Evolutionary conservation across 2,329 filamentous ascomycete genomes (phyloP).

Genomic region (Bipolaris bicolor): DNA sequence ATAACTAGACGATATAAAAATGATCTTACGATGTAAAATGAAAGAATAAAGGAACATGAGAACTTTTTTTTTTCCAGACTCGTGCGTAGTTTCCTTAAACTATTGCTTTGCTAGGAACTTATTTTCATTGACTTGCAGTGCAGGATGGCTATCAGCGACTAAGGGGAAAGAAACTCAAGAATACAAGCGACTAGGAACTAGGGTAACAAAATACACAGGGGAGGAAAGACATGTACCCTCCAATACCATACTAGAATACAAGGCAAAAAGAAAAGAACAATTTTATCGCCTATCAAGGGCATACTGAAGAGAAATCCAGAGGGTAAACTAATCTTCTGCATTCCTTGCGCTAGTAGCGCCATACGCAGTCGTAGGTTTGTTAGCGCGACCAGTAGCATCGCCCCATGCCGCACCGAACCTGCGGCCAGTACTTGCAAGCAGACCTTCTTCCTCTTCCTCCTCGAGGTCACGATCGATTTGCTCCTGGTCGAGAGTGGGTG

Average conservation of each 20-base stretch:
- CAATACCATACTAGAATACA: neutral
- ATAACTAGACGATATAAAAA: no score
- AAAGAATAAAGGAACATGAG: no score
- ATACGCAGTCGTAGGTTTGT: slow-evolving; percentile 31
- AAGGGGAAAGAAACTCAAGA: neutral
- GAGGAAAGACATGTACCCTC: neutral
- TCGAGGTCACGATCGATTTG: slow-evolving; percentile 88
- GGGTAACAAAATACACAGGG: neutral
- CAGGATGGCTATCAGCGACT: no score
- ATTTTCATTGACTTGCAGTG: no score
- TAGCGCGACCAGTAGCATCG: slow-evolving; percentile 72
- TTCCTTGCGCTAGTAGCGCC: slow-evolving; percentile 32
- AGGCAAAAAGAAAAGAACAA: neutral
- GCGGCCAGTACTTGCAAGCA: slow-evolving; percentile 81
- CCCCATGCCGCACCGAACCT: slow-evolving; percentile 88
- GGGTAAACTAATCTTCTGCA: neutral
- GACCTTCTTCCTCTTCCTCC: slow-evolving; percentile 89
- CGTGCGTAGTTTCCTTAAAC: no score
- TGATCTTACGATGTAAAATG: no score
- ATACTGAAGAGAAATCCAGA: neutral
- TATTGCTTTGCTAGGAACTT: no score
- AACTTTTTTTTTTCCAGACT: no score
- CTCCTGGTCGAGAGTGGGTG: slow-evolving; percentile 76
- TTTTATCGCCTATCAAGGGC: neutral
- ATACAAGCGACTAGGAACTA: neutral